A percentile compares a stretch with the other conserved stretches of the same genome.
These are phyloP conservation scores for Streptanthus diversifolius DNA, from an alignment of 345 rosid genomes.

Conservation along the genomic window DNA sequence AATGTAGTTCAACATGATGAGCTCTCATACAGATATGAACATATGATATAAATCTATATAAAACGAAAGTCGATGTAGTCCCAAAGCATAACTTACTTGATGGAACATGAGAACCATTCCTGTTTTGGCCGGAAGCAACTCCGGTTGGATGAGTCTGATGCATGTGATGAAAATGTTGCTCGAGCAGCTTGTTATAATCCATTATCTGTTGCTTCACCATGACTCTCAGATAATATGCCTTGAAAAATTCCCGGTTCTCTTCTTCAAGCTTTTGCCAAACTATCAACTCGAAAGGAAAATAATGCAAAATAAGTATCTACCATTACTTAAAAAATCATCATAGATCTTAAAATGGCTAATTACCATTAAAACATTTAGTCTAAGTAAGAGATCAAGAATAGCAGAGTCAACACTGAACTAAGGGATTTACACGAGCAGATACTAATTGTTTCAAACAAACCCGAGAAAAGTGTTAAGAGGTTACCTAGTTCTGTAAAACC, in stretches of 20 bases:
- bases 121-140: slow-evolving; percentile 45
- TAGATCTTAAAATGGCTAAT: not conserved
- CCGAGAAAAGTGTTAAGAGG: not conserved
- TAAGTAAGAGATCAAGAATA: not conserved
- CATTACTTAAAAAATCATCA: not conserved
- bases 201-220: slow-evolving; percentile 75
- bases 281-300: slow-evolving; percentile 30
- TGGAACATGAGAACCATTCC: slow-evolving; percentile 63
- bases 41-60: not conserved
- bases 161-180: slow-evolving; percentile 72
- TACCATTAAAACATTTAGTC: not conserved
- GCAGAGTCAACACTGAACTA: not conserved
- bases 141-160: slow-evolving; percentile 55
- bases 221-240: slow-evolving; percentile 80
- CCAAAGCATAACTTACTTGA: slow-evolving; percentile 45
- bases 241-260: slow-evolving; percentile 82
- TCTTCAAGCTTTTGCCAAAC: slow-evolving; percentile 99
- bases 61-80: not conserved
- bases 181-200: slow-evolving; percentile 88
- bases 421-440: not conserved
- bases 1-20: not conserved
- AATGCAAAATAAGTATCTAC: not conserved
- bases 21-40: not conserved
- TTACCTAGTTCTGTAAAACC: slow-evolving; percentile 88
- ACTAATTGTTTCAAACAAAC: not conserved